Conservation (phyloP, 179 eudicot genomes). For the Kewa caespitosa region DNA sequence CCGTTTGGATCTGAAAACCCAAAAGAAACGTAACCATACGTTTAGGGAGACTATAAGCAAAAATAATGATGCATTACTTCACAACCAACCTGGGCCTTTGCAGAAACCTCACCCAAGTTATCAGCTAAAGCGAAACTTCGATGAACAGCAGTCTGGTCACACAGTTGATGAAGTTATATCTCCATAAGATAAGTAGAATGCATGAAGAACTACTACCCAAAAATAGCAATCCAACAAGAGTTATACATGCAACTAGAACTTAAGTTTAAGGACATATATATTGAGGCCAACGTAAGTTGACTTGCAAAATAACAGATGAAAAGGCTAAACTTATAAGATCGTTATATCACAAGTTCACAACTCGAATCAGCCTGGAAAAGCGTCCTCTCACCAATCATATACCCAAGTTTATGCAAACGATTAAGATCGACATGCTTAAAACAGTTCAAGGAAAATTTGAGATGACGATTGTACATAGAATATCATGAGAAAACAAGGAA, state of each 20-base stretch:
- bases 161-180: slow-evolving; percentile 21
- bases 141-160: slow-evolving; percentile 81
- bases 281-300: neutral
- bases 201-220: neutral
- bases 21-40: slow-evolving; percentile 18
- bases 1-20: slow-evolving; percentile 89
- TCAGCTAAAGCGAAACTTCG: slow-evolving; percentile 90
- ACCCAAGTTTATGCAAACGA: neutral
- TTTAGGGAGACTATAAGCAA: neutral
- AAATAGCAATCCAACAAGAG: neutral
- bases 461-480: neutral
- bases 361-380: neutral
- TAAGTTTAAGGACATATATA: too few relatives aligned
- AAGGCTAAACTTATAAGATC: neutral
- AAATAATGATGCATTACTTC: neutral
- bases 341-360: neutral
- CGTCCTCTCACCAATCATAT: neutral
- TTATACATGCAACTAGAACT: neutral
- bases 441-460: neutral
- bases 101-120: slow-evolving; percentile 97
- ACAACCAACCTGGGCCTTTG: slow-evolving; percentile 76
- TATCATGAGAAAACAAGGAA: neutral
- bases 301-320: neutral
- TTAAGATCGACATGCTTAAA: neutral
- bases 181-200: neutral